Base-by-base conservation (phyloP, 805 yeast genomes). In the Ogataea parapolymorpha region DNA sequence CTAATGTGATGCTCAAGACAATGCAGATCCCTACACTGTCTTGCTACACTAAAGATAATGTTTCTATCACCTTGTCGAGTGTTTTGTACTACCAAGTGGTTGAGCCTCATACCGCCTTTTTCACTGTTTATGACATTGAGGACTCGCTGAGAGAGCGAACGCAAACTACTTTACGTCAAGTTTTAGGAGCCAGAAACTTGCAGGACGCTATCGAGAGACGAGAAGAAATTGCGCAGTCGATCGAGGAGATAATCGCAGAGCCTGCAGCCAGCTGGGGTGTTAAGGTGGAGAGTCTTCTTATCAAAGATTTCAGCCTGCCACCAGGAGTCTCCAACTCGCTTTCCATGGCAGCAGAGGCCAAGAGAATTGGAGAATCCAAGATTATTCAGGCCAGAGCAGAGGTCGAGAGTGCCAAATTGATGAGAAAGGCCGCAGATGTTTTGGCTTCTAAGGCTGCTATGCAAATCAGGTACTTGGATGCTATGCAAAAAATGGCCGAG, bases 381-480 rank as follows among this genome's bases (percentile, higher is more conserved):
- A 81, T 82, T 56, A 82, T 82, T 56, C 77, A 80, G 46, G 87
- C 87, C 26, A 76, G 74, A 59, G 86, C 87, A 14, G 89, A 82
- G 65, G 87, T 81, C 38, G 89, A 82, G 61, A 68, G 79, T 56
- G 86, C 88, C 38, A 80, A 80, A 60, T 71, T 80, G 50, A 81
- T 82, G 87, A 74, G 89, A 66, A 79, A 80, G 61, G 87, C 88
- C 22, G 86, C 88, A 39, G 87, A 82, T 61, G 80, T 82, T 44
- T 72, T 82, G 55, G 82, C 84, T 33, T 78, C 85, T 28, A 80
- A 80, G 50, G 78, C 87, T 11, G 89, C 88, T 22, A 80, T 82
- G 85, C 88, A 82, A 66, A 82, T 82, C 59, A 68, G 89, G 61
- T 82, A 82, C 56, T 70, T 82, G 62, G 89, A 82, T 53, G 88